These are phyloP conservation scores for Brasilioporus rufonigricans DNA, from an alignment of 768 basidiomycete species.

Conservation along the genomic window DNA sequence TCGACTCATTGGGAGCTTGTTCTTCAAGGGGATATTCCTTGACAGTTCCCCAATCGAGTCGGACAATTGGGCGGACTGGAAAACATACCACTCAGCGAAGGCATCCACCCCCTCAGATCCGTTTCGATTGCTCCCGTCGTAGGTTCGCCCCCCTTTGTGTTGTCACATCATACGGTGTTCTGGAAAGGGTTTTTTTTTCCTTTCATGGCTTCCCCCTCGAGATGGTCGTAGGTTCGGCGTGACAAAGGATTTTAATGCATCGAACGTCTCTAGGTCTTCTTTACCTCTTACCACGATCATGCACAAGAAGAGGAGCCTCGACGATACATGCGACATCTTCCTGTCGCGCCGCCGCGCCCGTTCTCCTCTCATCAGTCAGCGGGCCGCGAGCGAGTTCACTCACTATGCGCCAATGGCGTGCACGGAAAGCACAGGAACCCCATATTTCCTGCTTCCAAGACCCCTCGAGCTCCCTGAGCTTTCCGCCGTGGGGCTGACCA, in stretches of 20 bases:
- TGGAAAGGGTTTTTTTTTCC: conserved; percentile 14
- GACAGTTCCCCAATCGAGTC: conserved; percentile 8
- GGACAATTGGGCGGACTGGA: conserved; percentile 29
- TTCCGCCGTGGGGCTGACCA: neutral
- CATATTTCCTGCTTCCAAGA: conserved; percentile 7
- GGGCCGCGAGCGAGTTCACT: conserved; percentile 9
- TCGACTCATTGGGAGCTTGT: conserved; percentile 2
- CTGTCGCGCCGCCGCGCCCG: conserved; percentile 21
- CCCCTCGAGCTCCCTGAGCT: conserved; percentile 5
- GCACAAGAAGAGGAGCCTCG: conserved; percentile 28
- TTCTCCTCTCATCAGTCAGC: conserved; percentile 7
- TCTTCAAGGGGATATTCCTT: conserved; percentile 1
- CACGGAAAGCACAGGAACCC: conserved; percentile 10
- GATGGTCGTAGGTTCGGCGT: neutral
- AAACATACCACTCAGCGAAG: conserved; percentile 21
- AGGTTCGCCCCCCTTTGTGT: conserved; percentile 23
- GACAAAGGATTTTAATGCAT: conserved; percentile 22
- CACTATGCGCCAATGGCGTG: conserved; percentile 3
- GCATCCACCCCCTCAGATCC: conserved; percentile 1
- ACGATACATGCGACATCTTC: conserved; percentile 30
- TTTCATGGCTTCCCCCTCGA: conserved; percentile 16
- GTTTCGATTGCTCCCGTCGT: conserved; percentile 3
- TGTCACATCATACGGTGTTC: conserved; percentile 6
- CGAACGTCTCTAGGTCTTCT: neutral
- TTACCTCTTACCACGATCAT: conserved; percentile 23